Evolutionary conservation across 768 basidiomycete genomes (phyloP).

Genomic region (Kwoniella sp.): DNA sequence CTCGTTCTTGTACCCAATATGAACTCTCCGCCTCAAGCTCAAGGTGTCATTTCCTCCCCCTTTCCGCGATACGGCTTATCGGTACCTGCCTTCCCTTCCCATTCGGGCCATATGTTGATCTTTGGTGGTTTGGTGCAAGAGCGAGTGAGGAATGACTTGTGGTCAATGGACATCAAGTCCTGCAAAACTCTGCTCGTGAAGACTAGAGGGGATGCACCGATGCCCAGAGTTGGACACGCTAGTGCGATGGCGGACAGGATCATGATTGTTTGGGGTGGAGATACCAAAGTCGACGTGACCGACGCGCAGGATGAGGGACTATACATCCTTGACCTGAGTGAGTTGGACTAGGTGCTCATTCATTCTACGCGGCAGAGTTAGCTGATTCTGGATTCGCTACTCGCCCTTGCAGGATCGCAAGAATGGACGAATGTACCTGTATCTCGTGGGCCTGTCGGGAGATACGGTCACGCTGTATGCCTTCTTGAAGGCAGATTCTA

Average conservation of each 20-base stretch:
- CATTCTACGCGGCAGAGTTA: too few species aligned
- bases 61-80: conserved; percentile 97
- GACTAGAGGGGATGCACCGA: conserved; percentile 84
- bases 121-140: conserved; percentile 97
- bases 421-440: conserved; percentile 88
- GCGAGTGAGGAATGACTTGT: conserved; percentile 85
- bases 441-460: conserved; percentile 76
- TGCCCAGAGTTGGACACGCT: conserved; percentile 92
- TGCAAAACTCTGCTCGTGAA: conserved; percentile 78
- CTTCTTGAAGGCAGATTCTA: conserved; percentile 91
- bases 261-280: conserved; percentile 96
- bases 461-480: conserved; percentile 93
- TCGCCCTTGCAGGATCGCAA: conserved; percentile 71
- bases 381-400: conserved; percentile 2
- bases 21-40: conserved; percentile 63
- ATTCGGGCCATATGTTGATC: conserved; percentile 81
- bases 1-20: conserved; percentile 29
- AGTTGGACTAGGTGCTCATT: too few species aligned
- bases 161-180: conserved; percentile 79
- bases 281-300: conserved; percentile 72
- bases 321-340: conserved; percentile 91
- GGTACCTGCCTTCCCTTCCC: conserved; percentile 63
- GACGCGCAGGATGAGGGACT: conserved; percentile 89
- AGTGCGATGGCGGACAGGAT: conserved; percentile 94
- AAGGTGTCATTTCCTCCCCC: conserved; percentile 57